Evolutionary conservation across 2,329 filamentous ascomycete species (phyloP).

Genomic region (Dendryphion nanum): DNA sequence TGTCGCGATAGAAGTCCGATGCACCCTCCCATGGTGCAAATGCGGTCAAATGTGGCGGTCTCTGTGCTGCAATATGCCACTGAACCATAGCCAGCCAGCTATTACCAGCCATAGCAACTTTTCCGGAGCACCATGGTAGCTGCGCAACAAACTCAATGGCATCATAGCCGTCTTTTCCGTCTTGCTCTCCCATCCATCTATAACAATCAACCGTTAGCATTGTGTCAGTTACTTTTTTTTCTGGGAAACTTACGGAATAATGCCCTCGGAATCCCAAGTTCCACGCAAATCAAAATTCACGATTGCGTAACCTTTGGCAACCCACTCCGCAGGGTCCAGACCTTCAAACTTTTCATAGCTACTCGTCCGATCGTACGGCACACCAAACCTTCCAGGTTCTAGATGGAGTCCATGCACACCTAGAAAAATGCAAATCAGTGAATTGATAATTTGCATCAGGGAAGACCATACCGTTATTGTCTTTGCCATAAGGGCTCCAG

Average conservation of each 20-base stretch:
- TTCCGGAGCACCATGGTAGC: not conserved
- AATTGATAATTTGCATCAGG: too few species aligned
- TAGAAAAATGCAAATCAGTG: too few species aligned
- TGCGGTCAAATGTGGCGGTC: not conserved
- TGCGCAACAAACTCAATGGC: not conserved
- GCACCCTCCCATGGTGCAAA: not conserved
- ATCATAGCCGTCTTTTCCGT: not conserved
- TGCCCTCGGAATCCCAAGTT: not conserved
- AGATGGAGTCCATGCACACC: conserved; percentile 41
- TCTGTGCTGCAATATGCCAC: not conserved
- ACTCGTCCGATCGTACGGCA: conserved; percentile 21
- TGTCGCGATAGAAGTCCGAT: not conserved
- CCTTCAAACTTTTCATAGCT: conserved; percentile 46
- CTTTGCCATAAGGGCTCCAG: conserved; percentile 49
- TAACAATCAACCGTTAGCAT: too few species aligned
- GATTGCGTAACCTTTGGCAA: not conserved
- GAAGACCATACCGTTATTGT: too few species aligned
- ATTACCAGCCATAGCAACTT: not conserved
- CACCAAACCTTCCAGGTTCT: conserved; percentile 42
- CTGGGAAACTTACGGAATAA: too few species aligned
- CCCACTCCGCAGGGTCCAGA: not conserved
- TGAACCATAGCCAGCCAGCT: not conserved
- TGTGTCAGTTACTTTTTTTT: too few species aligned
- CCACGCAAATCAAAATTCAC: not conserved
- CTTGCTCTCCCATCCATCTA: not conserved